Evolutionary conservation across 441 rosid genomes (phyloP).

Genomic region (Adansonia gregorii): DNA sequence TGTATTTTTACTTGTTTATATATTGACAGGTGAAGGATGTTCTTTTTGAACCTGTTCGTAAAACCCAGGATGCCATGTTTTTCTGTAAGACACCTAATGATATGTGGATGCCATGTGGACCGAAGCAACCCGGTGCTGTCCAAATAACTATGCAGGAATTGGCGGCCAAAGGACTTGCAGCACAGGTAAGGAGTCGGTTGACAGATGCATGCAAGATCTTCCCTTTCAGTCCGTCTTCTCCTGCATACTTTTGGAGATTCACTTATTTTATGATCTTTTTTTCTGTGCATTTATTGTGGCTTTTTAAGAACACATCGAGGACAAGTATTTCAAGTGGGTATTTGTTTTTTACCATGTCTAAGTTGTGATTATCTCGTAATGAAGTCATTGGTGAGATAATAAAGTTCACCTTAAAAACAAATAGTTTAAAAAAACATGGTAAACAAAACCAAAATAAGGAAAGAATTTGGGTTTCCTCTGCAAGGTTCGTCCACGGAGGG

Average conservation of each 20-base stretch:
- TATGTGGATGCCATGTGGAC: constrained; percentile 95
- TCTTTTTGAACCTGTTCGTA: constrained; percentile 96
- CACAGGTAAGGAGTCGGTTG: constrained; percentile 51
- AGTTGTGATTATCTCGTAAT: too few relatives aligned
- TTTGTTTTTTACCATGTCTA: too few relatives aligned
- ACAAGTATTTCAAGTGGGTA: background rate
- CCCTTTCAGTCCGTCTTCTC: background rate
- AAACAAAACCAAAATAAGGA: background rate
- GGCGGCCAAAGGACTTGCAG: constrained; percentile 79
- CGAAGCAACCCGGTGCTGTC: constrained; percentile 83
- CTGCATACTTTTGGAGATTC: constrained; percentile 1
- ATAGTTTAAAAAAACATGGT: background rate
- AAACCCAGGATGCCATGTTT: constrained; percentile 98
- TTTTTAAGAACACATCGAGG: background rate
- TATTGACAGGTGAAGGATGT: constrained; percentile 87
- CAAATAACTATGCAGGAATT: constrained; percentile 92
- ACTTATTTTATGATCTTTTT: background rate
- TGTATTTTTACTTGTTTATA: background rate
- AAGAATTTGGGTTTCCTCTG: too few relatives aligned
- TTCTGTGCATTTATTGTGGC: background rate
- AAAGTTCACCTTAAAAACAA: too few relatives aligned
- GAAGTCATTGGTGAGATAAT: too few relatives aligned
- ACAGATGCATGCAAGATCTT: background rate
- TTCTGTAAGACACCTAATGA: constrained; percentile 66
- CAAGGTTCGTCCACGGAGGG: too few relatives aligned